Percentiles rank a stretch among this genome's conserved stretches.
Conservation (phyloP, 2,329 filamentous ascomycete genomes). For the Pseudonectria buxi region DNA sequence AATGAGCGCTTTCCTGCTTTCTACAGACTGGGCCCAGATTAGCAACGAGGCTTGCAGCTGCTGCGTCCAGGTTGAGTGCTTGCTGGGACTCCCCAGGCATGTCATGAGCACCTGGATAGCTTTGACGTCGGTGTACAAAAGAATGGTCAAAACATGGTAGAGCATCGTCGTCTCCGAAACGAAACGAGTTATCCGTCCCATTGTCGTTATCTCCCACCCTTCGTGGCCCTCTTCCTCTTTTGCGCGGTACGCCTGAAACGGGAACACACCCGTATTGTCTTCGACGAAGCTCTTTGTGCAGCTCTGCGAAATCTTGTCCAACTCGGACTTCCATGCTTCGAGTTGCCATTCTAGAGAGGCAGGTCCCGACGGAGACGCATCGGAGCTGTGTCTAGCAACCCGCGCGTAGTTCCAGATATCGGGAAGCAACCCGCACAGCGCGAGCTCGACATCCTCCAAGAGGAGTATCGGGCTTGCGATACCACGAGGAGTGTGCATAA, state of each 20-base stretch:
- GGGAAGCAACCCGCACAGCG: conserved; percentile 23
- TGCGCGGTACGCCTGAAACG: conserved; percentile 22
- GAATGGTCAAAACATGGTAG: conserved; percentile 30
- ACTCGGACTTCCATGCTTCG: conserved; percentile 18
- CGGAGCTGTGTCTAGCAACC: conserved; percentile 15
- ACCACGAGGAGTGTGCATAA: conserved; percentile 22
- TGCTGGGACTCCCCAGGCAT: conserved; percentile 6
- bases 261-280: conserved; percentile 9
- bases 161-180: conserved; percentile 29
- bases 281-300: conserved; percentile 11
- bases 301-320: conserved; percentile 16
- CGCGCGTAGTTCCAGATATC: conserved; percentile 27
- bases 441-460: conserved; percentile 29
- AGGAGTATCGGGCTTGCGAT: conserved; percentile 21
- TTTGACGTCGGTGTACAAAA: conserved; percentile 29
- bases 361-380: conserved; percentile 6
- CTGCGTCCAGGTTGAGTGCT: conserved; percentile 11
- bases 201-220: conserved; percentile 17
- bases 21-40: conserved; percentile 24
- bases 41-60: conserved; percentile 15
- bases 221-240: conserved; percentile 19
- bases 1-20: conserved; percentile 26
- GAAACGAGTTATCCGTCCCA: conserved; percentile 23
- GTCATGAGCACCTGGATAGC: conserved; percentile 22
- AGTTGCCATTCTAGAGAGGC: conserved; percentile 20